These are phyloP conservation scores for Phytophthora sojae DNA, from an alignment of 352 stramenopile genomes.

Conservation along the genomic window DNA sequence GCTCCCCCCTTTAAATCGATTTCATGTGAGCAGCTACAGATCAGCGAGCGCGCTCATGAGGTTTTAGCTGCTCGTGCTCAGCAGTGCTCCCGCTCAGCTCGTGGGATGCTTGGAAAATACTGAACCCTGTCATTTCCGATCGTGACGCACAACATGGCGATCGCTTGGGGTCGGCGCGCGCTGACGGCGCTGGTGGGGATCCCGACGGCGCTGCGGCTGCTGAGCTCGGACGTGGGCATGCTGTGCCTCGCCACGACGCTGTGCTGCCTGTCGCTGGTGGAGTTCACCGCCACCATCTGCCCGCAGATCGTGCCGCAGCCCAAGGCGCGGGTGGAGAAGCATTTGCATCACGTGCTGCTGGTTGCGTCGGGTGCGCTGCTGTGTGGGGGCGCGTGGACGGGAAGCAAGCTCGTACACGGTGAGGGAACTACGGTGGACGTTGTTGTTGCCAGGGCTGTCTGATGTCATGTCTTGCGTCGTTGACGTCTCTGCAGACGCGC, in stretches of 20 bases:
- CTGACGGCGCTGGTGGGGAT: slow-evolving; percentile 68
- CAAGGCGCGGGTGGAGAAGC: slow-evolving; percentile 15
- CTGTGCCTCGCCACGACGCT: slow-evolving; percentile 55
- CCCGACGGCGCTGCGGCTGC: slow-evolving; percentile 61
- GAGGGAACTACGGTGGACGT: neutral
- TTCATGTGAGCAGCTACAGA: too few relatives aligned
- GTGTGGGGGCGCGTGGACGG: slow-evolving; percentile 48
- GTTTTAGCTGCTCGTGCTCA: too few relatives aligned
- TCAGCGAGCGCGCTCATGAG: too few relatives aligned
- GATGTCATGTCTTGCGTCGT: neutral
- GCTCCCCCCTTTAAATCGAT: too few relatives aligned
- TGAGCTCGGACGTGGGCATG: slow-evolving; percentile 60
- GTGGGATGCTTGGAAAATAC: too few relatives aligned
- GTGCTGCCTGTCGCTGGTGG: slow-evolving; percentile 61
- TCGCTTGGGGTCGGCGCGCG: slow-evolving; percentile 67
- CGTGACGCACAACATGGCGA: slow-evolving; percentile 24
- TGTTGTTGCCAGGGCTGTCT: neutral
- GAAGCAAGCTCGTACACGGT: slow-evolving; percentile 47
- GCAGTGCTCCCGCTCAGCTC: too few relatives aligned
- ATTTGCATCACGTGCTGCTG: slow-evolving; percentile 39
- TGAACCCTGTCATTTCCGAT: slow-evolving; percentile 32
- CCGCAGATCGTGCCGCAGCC: slow-evolving; percentile 44
- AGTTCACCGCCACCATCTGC: slow-evolving; percentile 66
- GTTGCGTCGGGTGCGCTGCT: slow-evolving; percentile 33
- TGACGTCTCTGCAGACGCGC: slow-evolving; percentile 40